A percentile compares a stretch with the other conserved stretches of the same genome.
These are phyloP conservation scores for Neofusicoccum cordaticola DNA, from an alignment of 2,329 filamentous ascomycete genomes.

Conservation along the genomic window DNA sequence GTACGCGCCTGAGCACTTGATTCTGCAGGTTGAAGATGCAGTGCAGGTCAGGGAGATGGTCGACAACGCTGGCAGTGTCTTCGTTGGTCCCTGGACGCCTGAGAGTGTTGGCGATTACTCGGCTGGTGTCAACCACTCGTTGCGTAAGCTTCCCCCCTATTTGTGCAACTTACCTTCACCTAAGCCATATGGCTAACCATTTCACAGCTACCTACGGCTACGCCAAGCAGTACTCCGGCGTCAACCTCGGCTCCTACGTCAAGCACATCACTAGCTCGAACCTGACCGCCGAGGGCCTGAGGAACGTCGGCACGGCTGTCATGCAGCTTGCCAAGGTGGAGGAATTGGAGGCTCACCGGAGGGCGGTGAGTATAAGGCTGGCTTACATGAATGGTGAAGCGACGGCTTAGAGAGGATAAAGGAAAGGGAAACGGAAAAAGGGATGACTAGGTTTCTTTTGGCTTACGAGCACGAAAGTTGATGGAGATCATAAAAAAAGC, in stretches of 20 bases:
- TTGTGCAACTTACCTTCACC: neutral
- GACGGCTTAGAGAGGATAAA: neutral
- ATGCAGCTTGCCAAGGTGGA: conserved; percentile 95
- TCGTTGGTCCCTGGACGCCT: conserved; percentile 93
- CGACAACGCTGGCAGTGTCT: conserved; percentile 92
- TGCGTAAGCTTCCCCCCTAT: conserved; percentile 63
- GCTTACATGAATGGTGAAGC: conserved; percentile 23
- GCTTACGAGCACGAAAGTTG: neutral
- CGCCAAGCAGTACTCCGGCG: conserved; percentile 96
- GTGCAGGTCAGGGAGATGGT: conserved; percentile 73
- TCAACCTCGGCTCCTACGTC: conserved; percentile 92
- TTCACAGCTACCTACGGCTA: conserved; percentile 87
- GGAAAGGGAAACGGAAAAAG: neutral
- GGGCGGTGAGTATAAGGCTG: conserved; percentile 66
- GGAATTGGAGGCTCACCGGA: conserved; percentile 87
- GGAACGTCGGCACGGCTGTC: conserved; percentile 81
- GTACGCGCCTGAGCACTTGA: conserved; percentile 95
- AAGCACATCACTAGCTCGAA: conserved; percentile 98
- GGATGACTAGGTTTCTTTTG: neutral
- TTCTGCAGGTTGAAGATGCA: conserved; percentile 80
- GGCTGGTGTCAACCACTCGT: conserved; percentile 93
- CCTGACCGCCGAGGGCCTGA: conserved; percentile 78
- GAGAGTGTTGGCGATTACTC: conserved; percentile 98
- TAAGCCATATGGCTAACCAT: neutral
- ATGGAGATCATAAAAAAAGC: neutral